Conservation (phyloP, 257 asterid species). For the Capsicum pubescens region DNA sequence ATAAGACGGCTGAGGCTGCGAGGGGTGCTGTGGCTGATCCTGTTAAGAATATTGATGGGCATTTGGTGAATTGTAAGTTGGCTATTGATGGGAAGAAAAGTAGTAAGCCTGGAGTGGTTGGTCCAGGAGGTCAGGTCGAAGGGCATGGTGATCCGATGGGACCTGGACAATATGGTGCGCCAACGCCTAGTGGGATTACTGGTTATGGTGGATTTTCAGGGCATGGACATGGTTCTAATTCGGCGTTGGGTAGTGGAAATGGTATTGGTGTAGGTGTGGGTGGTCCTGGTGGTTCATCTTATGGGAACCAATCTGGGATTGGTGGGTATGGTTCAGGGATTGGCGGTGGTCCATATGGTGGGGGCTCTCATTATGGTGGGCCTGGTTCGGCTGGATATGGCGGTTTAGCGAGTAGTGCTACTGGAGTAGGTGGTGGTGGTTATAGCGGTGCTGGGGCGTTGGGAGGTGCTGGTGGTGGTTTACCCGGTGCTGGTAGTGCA, state of each 20-base stretch:
- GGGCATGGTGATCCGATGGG: slow-evolving; percentile 61
- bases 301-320: slow-evolving; percentile 61
- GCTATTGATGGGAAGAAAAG: slow-evolving; percentile 79
- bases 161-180: slow-evolving; percentile 57
- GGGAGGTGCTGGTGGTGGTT: slow-evolving; percentile 41
- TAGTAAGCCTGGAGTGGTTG: slow-evolving; percentile 57
- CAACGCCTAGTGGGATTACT: slow-evolving; percentile 45
- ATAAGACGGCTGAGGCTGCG: slow-evolving; percentile 74
- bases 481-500: slow-evolving; percentile 27
- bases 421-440: slow-evolving; percentile 39
- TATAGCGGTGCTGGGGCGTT: slow-evolving; percentile 36
- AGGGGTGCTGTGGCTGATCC: slow-evolving; percentile 75
- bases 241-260: slow-evolving; percentile 32
- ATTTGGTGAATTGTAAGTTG: slow-evolving; percentile 73
- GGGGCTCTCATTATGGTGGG: slow-evolving; percentile 59
- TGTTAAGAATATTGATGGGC: slow-evolving; percentile 72
- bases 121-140: slow-evolving; percentile 51
- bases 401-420: slow-evolving; percentile 39
- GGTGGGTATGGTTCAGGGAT: slow-evolving; percentile 40
- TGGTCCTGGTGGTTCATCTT: slow-evolving; percentile 50
- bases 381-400: slow-evolving; percentile 59
- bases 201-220: slow-evolving; percentile 58
- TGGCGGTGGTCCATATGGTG: slow-evolving; percentile 55
- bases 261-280: slow-evolving; percentile 54
- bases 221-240: slow-evolving; percentile 14